Evolutionary conservation across 2,329 filamentous ascomycete genomes (phyloP).

Genomic region (Monosporascus sp.): DNA sequence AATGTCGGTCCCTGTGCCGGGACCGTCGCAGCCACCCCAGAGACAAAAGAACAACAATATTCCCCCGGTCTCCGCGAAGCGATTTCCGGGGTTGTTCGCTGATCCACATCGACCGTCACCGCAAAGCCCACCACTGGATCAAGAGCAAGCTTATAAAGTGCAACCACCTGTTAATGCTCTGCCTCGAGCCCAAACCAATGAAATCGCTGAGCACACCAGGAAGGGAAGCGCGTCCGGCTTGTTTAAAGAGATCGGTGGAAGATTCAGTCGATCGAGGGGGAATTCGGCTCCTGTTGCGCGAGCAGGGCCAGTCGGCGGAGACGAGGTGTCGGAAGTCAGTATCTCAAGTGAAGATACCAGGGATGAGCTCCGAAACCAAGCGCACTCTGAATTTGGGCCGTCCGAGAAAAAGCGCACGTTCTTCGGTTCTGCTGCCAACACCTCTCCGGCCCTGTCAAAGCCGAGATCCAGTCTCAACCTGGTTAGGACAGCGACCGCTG

Average conservation of each 20-base stretch:
- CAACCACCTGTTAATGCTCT: constrained; percentile 18
- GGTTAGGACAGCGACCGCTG: constrained; percentile 13
- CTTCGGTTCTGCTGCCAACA: constrained; percentile 23
- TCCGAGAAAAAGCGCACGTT: constrained; percentile 35
- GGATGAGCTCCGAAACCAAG: constrained; percentile 15
- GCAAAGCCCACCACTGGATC: constrained; percentile 2
- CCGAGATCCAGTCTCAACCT: constrained; percentile 14
- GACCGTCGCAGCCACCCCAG: constrained; percentile 16
- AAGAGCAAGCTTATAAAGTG: constrained; percentile 10
- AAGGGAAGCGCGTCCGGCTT: constrained; percentile 34
- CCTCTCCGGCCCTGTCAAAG: constrained; percentile 26
- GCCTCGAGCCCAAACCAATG: constrained; percentile 35
- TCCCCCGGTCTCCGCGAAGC: constrained; percentile 45
- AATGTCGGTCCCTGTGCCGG: constrained; percentile 3
- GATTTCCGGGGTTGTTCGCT: constrained; percentile 44
- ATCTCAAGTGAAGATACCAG: constrained; percentile 32
- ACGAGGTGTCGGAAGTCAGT: constrained; percentile 38
- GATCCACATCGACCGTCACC: constrained; percentile 4
- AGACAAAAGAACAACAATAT: constrained; percentile 23
- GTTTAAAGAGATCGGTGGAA: constrained; percentile 47
- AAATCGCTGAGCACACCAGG: constrained; percentile 30
- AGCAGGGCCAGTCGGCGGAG: constrained; percentile 22
- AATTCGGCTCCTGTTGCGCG: constrained; percentile 22
- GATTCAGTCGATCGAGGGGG: constrained; percentile 29
- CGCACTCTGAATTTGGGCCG: constrained; percentile 12